phyloP scores from a whole-genome alignment of 129 eudicot genomes.

The Ambrosia trifida region DNA sequence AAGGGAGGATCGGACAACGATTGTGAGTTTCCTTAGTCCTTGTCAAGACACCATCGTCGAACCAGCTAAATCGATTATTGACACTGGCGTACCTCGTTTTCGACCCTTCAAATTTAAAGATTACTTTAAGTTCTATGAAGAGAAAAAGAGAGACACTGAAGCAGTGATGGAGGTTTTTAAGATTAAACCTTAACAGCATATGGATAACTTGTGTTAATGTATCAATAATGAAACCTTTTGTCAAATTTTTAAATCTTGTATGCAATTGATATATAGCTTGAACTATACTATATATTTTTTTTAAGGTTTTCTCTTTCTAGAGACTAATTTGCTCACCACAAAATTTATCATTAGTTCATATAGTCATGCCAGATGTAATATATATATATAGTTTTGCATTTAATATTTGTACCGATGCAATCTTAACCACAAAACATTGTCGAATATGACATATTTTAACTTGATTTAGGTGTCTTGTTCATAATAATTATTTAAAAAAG shows the following conservation, averaged over 20 bases:
- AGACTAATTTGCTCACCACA: not conserved
- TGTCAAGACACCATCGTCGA: conserved; percentile 21
- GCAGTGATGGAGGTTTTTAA: conserved; percentile 30
- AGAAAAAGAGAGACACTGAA: conserved; percentile 29
- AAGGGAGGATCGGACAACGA: conserved; percentile 32
- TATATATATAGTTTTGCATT: not conserved
- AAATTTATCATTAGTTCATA: not conserved
- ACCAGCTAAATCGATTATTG: conserved; percentile 30
- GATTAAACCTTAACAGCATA: conserved; percentile 15
- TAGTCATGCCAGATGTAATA: not conserved
- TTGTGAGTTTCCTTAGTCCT: conserved; percentile 41
- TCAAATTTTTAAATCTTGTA: not conserved
- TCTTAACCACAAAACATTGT: not conserved
- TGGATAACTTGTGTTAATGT: not conserved
- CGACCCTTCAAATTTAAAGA: conserved; percentile 30
- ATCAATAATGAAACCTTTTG: not conserved
- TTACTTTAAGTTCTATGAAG: conserved; percentile 25
- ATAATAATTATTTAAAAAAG: not conserved
- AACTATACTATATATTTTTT: not conserved
- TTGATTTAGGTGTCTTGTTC: conserved; percentile 8
- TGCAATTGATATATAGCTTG: not conserved
- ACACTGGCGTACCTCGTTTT: conserved; percentile 12
- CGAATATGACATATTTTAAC: conserved; percentile 14
- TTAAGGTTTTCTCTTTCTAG: not conserved
- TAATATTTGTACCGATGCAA: not conserved